Conservation (phyloP, 305 asterid species). For the Solanum hybrid region DNA sequence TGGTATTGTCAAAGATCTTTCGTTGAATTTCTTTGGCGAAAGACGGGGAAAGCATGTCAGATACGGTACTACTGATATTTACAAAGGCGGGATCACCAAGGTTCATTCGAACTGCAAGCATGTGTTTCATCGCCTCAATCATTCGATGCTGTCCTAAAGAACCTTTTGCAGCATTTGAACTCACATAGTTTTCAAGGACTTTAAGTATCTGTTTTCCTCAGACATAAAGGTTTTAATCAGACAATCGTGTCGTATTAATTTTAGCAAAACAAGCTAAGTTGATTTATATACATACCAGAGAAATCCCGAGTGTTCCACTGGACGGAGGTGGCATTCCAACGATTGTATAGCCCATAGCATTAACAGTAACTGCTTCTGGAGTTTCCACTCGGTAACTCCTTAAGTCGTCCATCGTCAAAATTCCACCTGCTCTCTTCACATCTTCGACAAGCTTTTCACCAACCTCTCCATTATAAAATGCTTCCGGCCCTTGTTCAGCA, state of each 20-base stretch:
- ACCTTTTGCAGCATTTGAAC: constrained; percentile 35
- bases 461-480: constrained; percentile 52
- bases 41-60: constrained; percentile 67
- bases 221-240: not conserved
- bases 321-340: constrained; percentile 96
- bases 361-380: constrained; percentile 38
- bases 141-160: constrained; percentile 74
- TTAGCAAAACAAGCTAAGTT: not conserved
- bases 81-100: constrained; percentile 76
- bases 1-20: constrained; percentile 71
- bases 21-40: constrained; percentile 46
- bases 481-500: constrained; percentile 65
- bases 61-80: constrained; percentile 30
- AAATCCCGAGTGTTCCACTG: constrained; percentile 68
- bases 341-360: constrained; percentile 60
- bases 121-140: constrained; percentile 72
- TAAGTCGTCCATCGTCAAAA: constrained; percentile 65
- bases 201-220: constrained; percentile 48
- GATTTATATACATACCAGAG: constrained; percentile 45
- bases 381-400: constrained; percentile 47
- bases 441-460: constrained; percentile 51
- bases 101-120: constrained; percentile 71
- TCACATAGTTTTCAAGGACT: constrained; percentile 44
- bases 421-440: constrained; percentile 49
- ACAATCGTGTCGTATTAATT: not conserved